Conservation (phyloP, 2,329 filamentous ascomycete genomes). For the Bipolaris gigantea region DNA sequence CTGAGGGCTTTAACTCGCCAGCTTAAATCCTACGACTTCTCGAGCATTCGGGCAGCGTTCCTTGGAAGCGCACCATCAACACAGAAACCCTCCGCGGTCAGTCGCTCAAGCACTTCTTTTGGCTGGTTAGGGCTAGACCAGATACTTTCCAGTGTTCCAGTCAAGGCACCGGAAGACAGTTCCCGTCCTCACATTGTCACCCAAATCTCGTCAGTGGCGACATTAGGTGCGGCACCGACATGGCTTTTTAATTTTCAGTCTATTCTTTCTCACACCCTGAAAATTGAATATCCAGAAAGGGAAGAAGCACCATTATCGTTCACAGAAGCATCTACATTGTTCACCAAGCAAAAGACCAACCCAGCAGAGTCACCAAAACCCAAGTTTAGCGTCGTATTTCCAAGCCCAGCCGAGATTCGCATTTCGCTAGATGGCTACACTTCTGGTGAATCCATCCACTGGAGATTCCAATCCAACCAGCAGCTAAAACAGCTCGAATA, state of each 20-base stretch:
- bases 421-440: conserved; percentile 74
- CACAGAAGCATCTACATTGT: conserved; percentile 14
- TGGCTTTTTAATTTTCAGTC: conserved; percentile 67
- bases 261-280: conserved; percentile 31
- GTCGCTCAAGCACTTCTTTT: conserved; percentile 61
- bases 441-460: conserved; percentile 80
- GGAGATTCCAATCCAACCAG: conserved; percentile 69
- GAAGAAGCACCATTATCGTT: neutral
- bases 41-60: conserved; percentile 66
- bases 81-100: conserved; percentile 54
- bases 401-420: conserved; percentile 77
- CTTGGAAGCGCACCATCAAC: conserved; percentile 78
- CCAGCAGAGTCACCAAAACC: conserved; percentile 49
- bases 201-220: conserved; percentile 81
- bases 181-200: conserved; percentile 51
- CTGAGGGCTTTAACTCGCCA: conserved; percentile 58
- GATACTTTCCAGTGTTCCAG: conserved; percentile 56
- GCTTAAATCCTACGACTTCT: conserved; percentile 69
- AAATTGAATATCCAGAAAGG: neutral
- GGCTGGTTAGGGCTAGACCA: conserved; percentile 73
- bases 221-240: conserved; percentile 67
- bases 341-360: conserved; percentile 9
- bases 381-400: conserved; percentile 74
- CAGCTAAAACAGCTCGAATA: conserved; percentile 76
- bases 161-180: conserved; percentile 36